These are phyloP conservation scores for Trichoderma breve DNA, from an alignment of 2,329 filamentous ascomycete genomes.

Conservation along the genomic window DNA sequence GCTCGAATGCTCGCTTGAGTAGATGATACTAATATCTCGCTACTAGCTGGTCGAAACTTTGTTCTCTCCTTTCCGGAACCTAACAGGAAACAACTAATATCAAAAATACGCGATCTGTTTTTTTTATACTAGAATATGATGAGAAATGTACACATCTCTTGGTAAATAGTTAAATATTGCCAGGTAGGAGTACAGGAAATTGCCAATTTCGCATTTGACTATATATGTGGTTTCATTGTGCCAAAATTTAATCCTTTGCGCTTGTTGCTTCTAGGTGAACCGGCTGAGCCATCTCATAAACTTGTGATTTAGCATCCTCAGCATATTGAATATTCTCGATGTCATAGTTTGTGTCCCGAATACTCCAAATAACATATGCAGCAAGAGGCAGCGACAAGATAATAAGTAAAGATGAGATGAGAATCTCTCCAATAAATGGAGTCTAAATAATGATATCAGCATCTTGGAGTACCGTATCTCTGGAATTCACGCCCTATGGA, in stretches of 20 bases:
- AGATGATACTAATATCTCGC: neutral
- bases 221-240: neutral
- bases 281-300: neutral
- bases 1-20: neutral
- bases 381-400: neutral
- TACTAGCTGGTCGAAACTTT: neutral
- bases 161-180: neutral
- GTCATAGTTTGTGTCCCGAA: neutral
- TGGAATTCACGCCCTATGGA: too few species aligned
- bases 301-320: neutral
- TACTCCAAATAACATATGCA: neutral
- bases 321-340: neutral
- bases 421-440: neutral
- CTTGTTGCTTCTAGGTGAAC: neutral
- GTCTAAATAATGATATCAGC: neutral
- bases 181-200: neutral
- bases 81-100: neutral
- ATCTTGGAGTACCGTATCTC: neutral
- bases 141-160: neutral
- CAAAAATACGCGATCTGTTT: neutral
- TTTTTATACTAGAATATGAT: neutral
- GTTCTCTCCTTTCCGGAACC: neutral
- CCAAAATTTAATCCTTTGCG: neutral
- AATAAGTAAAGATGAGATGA: neutral
- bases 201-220: neutral